phyloP scores from a whole-genome alignment of 2,329 filamentous ascomycete species.

The Parastagonospora nodorum region DNA sequence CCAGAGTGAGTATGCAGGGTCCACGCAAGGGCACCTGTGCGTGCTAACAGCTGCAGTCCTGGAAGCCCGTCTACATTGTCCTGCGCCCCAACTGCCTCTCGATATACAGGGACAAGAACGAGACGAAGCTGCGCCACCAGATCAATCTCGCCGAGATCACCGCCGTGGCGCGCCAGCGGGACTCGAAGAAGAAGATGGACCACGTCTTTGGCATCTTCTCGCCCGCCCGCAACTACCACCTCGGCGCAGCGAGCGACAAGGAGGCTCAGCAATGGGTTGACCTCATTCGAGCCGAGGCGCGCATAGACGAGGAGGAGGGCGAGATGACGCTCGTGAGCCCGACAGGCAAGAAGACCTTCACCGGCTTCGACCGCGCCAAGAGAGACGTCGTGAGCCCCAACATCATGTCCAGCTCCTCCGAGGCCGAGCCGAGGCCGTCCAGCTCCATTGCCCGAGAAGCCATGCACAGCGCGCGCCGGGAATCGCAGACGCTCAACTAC shows the following conservation, averaged over 20 bases:
- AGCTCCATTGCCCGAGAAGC: conserved; percentile 32
- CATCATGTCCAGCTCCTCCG: conserved; percentile 53
- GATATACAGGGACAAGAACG: conserved; percentile 89
- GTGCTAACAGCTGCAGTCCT: conserved; percentile 64
- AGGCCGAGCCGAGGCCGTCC: conserved; percentile 45
- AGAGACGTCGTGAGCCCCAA: conserved; percentile 19
- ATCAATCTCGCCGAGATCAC: conserved; percentile 88
- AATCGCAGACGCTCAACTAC: conserved; percentile 67
- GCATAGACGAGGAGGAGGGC: conserved; percentile 86
- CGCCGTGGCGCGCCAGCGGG: conserved; percentile 84
- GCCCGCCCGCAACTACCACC: conserved; percentile 86
- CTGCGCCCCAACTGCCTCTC: conserved; percentile 88
- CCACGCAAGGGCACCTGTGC: neutral
- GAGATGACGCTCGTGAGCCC: conserved; percentile 78
- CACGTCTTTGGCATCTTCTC: conserved; percentile 94
- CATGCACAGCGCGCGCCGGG: conserved; percentile 53
- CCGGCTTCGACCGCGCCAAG: conserved; percentile 44
- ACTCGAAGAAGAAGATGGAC: conserved; percentile 83
- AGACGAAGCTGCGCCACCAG: conserved; percentile 87
- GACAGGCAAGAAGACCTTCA: conserved; percentile 55
- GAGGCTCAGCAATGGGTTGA: conserved; percentile 89
- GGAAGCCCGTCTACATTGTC: conserved; percentile 89
- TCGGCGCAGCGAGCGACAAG: conserved; percentile 73
- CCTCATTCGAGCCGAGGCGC: conserved; percentile 76
- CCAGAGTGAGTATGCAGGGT: conserved; percentile 63